Percentiles rank a stretch among this genome's conserved stretches.
phyloP scores from a whole-genome alignment of 371 early-diverging fungal species.

The Batrachochytrium dendrobatidis region DNA sequence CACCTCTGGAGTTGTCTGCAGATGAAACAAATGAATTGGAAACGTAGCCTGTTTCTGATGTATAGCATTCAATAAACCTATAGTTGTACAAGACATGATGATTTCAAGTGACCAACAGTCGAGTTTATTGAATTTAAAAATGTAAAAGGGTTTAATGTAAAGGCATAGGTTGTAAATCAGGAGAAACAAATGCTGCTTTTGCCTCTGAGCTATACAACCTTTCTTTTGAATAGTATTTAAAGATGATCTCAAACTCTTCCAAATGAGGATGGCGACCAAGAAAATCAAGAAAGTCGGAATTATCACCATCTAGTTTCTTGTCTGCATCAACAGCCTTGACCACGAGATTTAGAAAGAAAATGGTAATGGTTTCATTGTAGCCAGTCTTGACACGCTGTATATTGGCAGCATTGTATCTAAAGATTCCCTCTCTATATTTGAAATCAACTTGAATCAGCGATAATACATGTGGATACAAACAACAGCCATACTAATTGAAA shows the following conservation, averaged over 20 bases:
- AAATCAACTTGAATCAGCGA: not conserved
- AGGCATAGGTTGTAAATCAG: conserved; percentile 42
- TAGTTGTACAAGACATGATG: no score
- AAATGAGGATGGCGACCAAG: conserved; percentile 41
- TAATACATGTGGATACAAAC: not conserved
- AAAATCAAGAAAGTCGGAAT: conserved; percentile 46
- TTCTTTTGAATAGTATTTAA: conserved; percentile 41
- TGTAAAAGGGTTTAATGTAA: no score
- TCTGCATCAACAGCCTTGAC: conserved; percentile 35
- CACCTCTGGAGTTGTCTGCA: no score
- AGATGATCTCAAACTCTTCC: conserved; percentile 36
- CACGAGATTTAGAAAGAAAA: conserved; percentile 45
- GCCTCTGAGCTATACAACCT: conserved; percentile 38
- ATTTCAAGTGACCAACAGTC: no score
- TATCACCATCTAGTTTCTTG: not conserved
- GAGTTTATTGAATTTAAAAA: no score
- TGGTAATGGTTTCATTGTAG: conserved; percentile 55
- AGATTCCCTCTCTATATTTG: conserved; percentile 23
- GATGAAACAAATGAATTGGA: no score
- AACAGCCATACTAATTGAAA: not conserved
- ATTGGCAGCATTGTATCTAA: conserved; percentile 39
- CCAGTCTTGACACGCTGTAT: conserved; percentile 22
- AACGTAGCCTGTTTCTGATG: no score
- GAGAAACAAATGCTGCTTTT: conserved; percentile 25
- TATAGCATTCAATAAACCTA: no score